Conservation (phyloP, 345 rosid species). For the Isatis tinctoria region DNA sequence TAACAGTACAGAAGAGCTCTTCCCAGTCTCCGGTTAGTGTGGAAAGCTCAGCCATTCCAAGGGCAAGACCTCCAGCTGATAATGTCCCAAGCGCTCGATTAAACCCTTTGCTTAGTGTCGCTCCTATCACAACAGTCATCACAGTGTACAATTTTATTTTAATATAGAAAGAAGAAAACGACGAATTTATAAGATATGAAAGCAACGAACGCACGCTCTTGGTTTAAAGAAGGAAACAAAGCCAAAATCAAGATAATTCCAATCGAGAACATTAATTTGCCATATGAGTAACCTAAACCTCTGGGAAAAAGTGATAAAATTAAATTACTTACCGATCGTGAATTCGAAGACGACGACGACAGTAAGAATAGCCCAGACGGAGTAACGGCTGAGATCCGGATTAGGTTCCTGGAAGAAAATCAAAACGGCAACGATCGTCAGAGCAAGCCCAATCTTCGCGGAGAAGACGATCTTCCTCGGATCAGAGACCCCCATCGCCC, state of each 20-base stretch:
- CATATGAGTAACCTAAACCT: too few species aligned
- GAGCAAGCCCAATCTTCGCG: slow-evolving; percentile 76
- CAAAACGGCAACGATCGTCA: slow-evolving; percentile 62
- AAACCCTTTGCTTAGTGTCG: slow-evolving; percentile 91
- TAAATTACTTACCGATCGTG: slow-evolving; percentile 64
- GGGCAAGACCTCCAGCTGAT: slow-evolving; percentile 93
- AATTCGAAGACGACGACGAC: slow-evolving; percentile 93
- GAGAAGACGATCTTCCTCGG: slow-evolving; percentile 90
- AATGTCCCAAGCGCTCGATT: slow-evolving; percentile 86
- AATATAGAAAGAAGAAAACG: neutral
- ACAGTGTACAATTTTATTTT: too few species aligned
- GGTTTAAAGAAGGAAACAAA: too few species aligned
- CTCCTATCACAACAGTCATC: slow-evolving; percentile 42
- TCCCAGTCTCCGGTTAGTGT: slow-evolving; percentile 63
- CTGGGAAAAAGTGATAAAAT: neutral
- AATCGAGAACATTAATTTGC: neutral
- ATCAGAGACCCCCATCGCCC: slow-evolving; percentile 74
- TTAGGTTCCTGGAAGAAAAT: slow-evolving; percentile 63
- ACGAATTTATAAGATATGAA: neutral
- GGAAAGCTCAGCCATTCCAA: slow-evolving; percentile 75
- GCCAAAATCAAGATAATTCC: neutral
- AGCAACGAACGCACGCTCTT: neutral
- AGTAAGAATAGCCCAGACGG: slow-evolving; percentile 89
- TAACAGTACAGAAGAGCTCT: slow-evolving; percentile 57
- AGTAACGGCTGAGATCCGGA: slow-evolving; percentile 59